Evolutionary conservation across 2,329 filamentous ascomycete species (phyloP), one percentile per base, ranked within the genome.

Genomic region (Rhynchosporium graminicola): DNA sequence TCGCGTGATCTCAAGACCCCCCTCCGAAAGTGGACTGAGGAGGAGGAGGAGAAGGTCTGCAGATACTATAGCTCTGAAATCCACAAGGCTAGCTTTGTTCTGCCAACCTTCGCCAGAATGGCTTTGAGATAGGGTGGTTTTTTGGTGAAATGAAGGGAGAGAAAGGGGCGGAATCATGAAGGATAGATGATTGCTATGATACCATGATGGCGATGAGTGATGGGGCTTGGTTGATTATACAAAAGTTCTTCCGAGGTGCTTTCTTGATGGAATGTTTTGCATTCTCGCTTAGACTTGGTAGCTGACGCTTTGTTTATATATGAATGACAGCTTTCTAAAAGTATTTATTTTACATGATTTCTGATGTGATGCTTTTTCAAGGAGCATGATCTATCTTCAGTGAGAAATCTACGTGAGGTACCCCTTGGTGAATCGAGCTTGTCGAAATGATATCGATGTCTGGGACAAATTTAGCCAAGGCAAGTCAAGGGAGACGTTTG

Each of bases 61-160:
- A 86, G 86, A 77, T 99, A 99, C 87, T 99, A 99, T 85, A 98
- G 92, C 82, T 84, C 91, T 76, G 91, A 96, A 76, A 94, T 99
- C 75, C 95, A 99, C 85, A 89, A 92, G 82, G 94, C 95, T 66
- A 87, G 88, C 77, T 99, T 98, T 78, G 79, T 98, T 67, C 83
- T 99, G 76, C 95, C 95, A 66, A 97, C 86, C 76, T 99, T 98
- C 77, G 94, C 94, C 63, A 87, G 91, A 77, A 89, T 94, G 84
- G 85, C 84, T 61, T 80, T 88, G 70, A 76, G 85, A 78, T 87
- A 83, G 56, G 63, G 36, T 57, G 45, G 29, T 29, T 45, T 20
- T 10, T 15, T 29, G 38, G 29, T n/a, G 15, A 48, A 7, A 50
- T 33, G 42, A 45, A 20, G 40, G 28, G n/a, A 42, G 38, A 6